Evolutionary conservation across 768 basidiomycete species (phyloP).

Genomic region (Russula sp.): DNA sequence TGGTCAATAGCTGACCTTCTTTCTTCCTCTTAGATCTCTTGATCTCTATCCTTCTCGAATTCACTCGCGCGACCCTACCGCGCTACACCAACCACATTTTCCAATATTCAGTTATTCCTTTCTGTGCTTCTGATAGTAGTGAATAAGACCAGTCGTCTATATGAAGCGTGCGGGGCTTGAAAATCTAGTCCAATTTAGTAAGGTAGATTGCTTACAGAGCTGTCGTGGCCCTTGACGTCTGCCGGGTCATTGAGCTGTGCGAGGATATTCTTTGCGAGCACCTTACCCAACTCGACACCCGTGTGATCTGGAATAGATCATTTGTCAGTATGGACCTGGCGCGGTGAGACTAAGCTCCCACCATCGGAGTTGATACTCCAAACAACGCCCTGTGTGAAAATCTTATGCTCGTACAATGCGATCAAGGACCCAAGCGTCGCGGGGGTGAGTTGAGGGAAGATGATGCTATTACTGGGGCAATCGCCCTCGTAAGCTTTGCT

Average conservation of each 20-base stretch:
- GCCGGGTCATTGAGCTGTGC: conserved; percentile 76
- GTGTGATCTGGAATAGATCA: conserved; percentile 74
- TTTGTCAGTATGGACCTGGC: conserved; percentile 2
- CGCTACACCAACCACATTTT: not conserved
- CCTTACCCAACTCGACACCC: conserved; percentile 98
- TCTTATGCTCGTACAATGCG: conserved; percentile 96
- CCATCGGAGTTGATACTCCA: conserved; percentile 99
- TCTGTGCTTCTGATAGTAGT: conserved; percentile 92
- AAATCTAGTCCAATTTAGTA: not conserved
- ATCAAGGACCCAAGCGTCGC: conserved; percentile 84
- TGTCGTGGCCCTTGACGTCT: conserved; percentile 86
- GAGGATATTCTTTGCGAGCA: conserved; percentile 94
- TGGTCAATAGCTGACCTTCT: no score
- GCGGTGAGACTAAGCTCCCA: conserved; percentile 36
- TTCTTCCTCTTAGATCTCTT: no score
- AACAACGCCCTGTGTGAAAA: conserved; percentile 94
- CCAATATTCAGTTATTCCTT: conserved; percentile 49
- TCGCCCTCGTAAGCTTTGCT: conserved; percentile 98
- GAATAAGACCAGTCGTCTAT: conserved; percentile 92
- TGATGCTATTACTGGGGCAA: conserved; percentile 91
- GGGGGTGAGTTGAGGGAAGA: conserved; percentile 92
- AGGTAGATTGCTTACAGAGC: conserved; percentile 49
- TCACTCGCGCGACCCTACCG: no score
- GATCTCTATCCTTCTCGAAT: no score
- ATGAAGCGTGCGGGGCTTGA: conserved; percentile 13